These are phyloP conservation scores for Telfairia occidentalis DNA, from an alignment of 331 rosid species.

Conservation along the genomic window DNA sequence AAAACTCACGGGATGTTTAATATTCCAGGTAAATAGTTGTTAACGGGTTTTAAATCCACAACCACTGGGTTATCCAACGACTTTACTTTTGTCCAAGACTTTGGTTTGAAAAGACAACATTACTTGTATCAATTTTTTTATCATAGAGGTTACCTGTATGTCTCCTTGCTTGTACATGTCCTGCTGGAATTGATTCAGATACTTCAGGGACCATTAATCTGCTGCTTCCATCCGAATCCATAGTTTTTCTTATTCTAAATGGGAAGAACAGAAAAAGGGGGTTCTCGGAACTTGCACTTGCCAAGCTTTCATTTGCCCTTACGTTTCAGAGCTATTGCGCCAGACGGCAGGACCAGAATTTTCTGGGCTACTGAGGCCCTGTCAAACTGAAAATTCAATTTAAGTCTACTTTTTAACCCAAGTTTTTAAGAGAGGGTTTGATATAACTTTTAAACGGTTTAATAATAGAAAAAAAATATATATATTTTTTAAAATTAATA, in stretches of 20 bases:
- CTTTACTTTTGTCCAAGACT: neutral
- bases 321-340: neutral
- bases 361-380: neutral
- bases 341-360: neutral
- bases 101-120: neutral
- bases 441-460: too few relatives aligned
- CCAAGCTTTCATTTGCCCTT: neutral
- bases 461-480: too few relatives aligned
- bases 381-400: neutral
- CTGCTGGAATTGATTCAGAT: neutral
- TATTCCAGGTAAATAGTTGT: neutral
- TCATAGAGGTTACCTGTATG: constrained; percentile 7
- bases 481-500: too few relatives aligned
- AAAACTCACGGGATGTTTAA: neutral
- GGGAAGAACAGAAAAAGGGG: neutral
- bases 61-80: neutral
- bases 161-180: neutral
- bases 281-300: neutral
- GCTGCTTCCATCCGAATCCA: constrained; percentile 9
- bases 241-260: neutral
- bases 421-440: too few relatives aligned
- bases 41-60: neutral
- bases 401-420: neutral
- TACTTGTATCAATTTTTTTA: neutral
- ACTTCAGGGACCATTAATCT: neutral